Conservation (phyloP, 306 rosid genomes). For the Senna siamea region DNA sequence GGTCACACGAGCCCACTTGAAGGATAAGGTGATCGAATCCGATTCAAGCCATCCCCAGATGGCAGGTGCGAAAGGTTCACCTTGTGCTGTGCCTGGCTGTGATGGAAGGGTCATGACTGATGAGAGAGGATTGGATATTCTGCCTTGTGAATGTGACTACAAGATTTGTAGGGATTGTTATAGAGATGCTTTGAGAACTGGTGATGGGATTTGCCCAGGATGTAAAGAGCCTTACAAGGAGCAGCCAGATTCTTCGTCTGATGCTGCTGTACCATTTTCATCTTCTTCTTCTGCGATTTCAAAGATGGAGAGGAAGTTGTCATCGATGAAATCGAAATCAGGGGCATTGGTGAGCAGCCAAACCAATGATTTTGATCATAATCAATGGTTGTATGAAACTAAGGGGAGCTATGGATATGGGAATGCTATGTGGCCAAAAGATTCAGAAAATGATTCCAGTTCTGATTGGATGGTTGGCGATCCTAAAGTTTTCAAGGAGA, state of each 20-base stretch:
- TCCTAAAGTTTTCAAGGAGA: constrained; percentile 54
- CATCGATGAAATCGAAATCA: constrained; percentile 53
- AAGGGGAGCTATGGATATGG: constrained; percentile 80
- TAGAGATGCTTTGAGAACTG: constrained; percentile 52
- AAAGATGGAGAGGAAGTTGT: constrained; percentile 65
- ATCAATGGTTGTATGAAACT: constrained; percentile 66
- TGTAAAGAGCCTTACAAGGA: constrained; percentile 57
- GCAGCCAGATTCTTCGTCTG: constrained; percentile 13
- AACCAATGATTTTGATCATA: constrained; percentile 58
- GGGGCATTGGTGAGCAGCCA: constrained; percentile 48
- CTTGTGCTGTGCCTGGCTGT: constrained; percentile 62
- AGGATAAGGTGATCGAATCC: constrained; percentile 66
- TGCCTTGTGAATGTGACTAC: constrained; percentile 65
- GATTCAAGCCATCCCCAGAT: constrained; percentile 72
- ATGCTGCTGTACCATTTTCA: constrained; percentile 37
- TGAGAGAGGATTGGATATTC: constrained; percentile 66
- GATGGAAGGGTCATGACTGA: constrained; percentile 63
- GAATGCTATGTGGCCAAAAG: constrained; percentile 78
- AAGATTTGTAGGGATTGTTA: constrained; percentile 76
- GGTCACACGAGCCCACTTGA: constrained; percentile 64
- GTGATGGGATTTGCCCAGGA: constrained; percentile 68
- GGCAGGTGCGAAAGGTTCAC: constrained; percentile 66
- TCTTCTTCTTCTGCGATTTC: constrained; percentile 43
- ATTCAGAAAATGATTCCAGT: constrained; percentile 42
- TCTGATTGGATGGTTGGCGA: constrained; percentile 65